A percentile compares a stretch with the other conserved stretches of the same genome.
Conservation (phyloP, 768 basidiomycete genomes). For the Phaeotremella fagi region DNA sequence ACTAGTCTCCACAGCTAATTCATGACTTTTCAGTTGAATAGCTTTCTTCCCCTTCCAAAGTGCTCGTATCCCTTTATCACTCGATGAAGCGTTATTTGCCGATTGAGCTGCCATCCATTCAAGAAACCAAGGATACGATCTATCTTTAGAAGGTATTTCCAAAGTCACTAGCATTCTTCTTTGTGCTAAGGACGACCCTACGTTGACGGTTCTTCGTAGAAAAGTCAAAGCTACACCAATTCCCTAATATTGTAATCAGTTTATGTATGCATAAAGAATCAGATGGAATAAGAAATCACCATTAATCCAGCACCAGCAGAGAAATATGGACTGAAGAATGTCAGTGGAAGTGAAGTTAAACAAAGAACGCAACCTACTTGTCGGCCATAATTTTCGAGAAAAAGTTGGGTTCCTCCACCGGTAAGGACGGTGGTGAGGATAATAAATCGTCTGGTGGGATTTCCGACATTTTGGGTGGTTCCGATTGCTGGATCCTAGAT, state of each 20-base stretch:
- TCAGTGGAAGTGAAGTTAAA: background rate
- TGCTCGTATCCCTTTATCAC: slow-evolving; percentile 5
- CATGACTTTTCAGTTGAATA: slow-evolving; percentile 71
- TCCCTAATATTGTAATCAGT: slow-evolving; percentile 56
- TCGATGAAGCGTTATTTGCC: slow-evolving; percentile 11
- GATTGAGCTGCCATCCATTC: slow-evolving; percentile 84
- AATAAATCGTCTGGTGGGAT: background rate
- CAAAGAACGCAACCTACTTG: slow-evolving; percentile 28
- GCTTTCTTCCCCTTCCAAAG: slow-evolving; percentile 31
- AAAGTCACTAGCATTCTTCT: slow-evolving; percentile 88
- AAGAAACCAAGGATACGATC: slow-evolving; percentile 92
- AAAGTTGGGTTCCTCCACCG: slow-evolving; percentile 18
- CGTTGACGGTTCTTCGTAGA: slow-evolving; percentile 64
- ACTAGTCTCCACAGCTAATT: slow-evolving; percentile 88
- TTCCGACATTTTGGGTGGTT: background rate
- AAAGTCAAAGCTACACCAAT: slow-evolving; percentile 76
- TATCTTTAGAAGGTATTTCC: slow-evolving; percentile 94
- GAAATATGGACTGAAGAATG: slow-evolving; percentile 74
- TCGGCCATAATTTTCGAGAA: slow-evolving; percentile 36
- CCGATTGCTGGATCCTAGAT: slow-evolving; percentile 1
- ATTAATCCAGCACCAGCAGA: slow-evolving; percentile 97
- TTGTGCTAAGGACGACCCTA: slow-evolving; percentile 70
- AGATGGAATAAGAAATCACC: slow-evolving; percentile 54
- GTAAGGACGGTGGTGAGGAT: background rate
- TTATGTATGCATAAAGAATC: background rate